Base-by-base conservation (phyloP, 2,329 filamentous ascomycete species). In the Sporothrix protearum region DNA sequence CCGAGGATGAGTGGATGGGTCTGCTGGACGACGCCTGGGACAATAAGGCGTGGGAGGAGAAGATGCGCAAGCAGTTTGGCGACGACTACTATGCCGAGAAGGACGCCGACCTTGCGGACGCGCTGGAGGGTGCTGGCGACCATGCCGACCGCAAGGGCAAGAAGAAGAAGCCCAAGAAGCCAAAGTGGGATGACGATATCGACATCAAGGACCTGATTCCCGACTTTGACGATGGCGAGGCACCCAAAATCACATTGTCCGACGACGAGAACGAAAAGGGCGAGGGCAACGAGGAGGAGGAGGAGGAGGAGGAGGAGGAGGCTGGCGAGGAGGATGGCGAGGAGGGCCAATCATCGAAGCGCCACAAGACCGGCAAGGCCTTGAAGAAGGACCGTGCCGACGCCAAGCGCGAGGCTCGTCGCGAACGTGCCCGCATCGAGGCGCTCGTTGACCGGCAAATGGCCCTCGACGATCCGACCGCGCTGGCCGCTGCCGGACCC, bases 151-250 rank as follows among this genome's bases (percentile, higher is more conserved):
- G 81, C 10, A 82, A 78, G 16, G n/a, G n/a, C n/a, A 78, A n/a
- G 84, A 82, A 66, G 86, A 81, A 82, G 22, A 25, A 64, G 74
- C 82, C 87, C 10, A 93, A 92, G 85, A 97, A 97, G 82, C 93
- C 93, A 10, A 92, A 89, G 74, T 99, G 95, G 91, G 93, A 97
- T 77, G 94, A 98, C 77, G 96, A 99, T 79, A 97, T 99, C 76
- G 94, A 98, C 78, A 98, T 99, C 82, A 93, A 92, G 73, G 95
- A 97, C 79, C 86, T 97, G 68, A 83, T 97, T 36, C 94, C 93
- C 1, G 93, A 97, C 73, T 97, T 96, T 78, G 88, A 92, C 25
- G 92, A 93, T 33, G 87, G 88, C 7, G 82, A 85, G 19, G 78
- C 63, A 28, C 86, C 88, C 25, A 82, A 83, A 0, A 81, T 91